Percentiles rank a stretch among this genome's conserved stretches.
These are phyloP conservation scores for Apiospora hydei DNA, from an alignment of 2,329 filamentous ascomycete species.

Conservation along the genomic window DNA sequence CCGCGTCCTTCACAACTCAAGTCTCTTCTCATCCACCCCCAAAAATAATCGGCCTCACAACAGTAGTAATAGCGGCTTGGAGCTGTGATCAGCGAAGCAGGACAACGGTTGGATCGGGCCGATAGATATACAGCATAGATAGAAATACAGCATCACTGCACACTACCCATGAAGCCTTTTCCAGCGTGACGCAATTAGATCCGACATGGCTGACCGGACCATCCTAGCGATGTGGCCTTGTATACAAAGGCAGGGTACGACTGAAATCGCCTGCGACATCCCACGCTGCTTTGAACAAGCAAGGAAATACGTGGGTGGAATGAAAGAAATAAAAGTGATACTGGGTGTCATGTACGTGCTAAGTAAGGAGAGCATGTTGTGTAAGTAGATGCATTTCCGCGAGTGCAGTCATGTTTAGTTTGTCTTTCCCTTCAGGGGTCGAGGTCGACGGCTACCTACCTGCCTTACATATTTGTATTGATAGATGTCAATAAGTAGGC, in stretches of 20 bases:
- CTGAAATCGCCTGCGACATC: too few species aligned
- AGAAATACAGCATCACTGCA: constrained; percentile 20
- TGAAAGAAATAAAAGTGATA: too few species aligned
- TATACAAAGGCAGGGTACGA: neutral
- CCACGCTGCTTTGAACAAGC: too few species aligned
- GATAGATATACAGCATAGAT: constrained; percentile 7
- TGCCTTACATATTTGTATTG: too few species aligned
- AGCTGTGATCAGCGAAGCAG: neutral
- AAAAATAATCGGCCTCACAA: neutral
- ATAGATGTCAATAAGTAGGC: neutral
- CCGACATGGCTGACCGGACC: neutral
- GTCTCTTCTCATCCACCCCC: neutral
- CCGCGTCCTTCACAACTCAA: neutral
- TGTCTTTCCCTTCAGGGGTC: too few species aligned
- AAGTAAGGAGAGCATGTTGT: neutral
- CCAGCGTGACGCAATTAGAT: neutral
- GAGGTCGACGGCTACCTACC: too few species aligned
- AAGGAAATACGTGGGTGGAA: neutral
- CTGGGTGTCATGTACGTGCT: neutral
- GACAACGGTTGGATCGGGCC: neutral
- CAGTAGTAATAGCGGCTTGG: constrained; percentile 7
- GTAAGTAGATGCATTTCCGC: too few species aligned
- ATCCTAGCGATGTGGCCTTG: neutral
- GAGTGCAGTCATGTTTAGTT: too few species aligned
- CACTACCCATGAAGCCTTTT: neutral